Evolutionary conservation across 169 alveolate genomes (phyloP).

Genomic region (Eimeria maxima): DNA sequence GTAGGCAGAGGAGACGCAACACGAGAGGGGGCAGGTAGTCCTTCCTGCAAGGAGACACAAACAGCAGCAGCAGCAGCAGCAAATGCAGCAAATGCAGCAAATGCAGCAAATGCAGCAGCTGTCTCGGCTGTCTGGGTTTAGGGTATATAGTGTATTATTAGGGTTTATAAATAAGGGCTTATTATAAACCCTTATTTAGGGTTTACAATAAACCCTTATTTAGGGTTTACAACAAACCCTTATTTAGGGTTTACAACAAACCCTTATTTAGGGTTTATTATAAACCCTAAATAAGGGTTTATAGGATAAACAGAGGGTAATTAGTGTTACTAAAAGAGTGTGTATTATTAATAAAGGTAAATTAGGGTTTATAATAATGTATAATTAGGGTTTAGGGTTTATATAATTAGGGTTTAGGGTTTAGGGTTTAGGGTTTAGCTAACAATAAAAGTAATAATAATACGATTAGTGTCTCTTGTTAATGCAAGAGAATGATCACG

Average conservation of each 20-base stretch:
- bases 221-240: too few relatives aligned
- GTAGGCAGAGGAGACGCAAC: not conserved
- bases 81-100: not conserved
- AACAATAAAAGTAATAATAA: slow-evolving; percentile 18
- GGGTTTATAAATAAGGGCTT: not conserved
- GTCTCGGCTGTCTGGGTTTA: not conserved
- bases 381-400: slow-evolving; percentile 16
- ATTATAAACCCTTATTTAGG: too few relatives aligned
- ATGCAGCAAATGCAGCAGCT: not conserved
- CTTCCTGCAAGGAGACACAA: slow-evolving; percentile 34
- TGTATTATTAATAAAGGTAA: not conserved
- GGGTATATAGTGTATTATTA: not conserved
- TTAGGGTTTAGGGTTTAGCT: slow-evolving; percentile 42
- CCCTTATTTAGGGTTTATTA: too few relatives aligned
- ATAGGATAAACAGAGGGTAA: too few relatives aligned
- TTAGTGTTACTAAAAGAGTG: not conserved
- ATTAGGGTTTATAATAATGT: slow-evolving; percentile 10
- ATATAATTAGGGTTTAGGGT: not conserved
- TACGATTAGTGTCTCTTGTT: slow-evolving; percentile 25
- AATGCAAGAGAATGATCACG: slow-evolving; percentile 14
- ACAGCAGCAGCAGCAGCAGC: not conserved
- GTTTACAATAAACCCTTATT: too few relatives aligned
- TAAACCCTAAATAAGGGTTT: too few relatives aligned
- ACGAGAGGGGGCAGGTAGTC: not conserved
- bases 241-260: too few relatives aligned